Percentiles rank a stretch among this genome's conserved stretches.
These are phyloP conservation scores for Thuidium tamariscinum DNA, from an alignment of 225 moss, liverwort and hornwort genomes.

Conservation along the genomic window DNA sequence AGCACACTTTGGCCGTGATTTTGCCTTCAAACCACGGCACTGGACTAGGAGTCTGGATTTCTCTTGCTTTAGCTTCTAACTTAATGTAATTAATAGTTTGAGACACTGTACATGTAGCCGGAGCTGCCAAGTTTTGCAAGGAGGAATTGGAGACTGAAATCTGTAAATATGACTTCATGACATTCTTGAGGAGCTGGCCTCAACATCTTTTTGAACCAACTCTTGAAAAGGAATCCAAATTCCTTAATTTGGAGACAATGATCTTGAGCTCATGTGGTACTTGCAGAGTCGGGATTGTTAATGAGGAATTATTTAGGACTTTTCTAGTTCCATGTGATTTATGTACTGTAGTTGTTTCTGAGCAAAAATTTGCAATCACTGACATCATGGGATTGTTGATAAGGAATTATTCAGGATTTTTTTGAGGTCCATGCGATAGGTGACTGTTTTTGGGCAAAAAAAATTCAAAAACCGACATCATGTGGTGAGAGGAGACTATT, in stretches of 20 bases:
- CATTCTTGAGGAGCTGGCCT: neutral
- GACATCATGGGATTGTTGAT: neutral
- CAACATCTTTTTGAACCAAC: neutral
- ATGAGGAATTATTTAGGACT: neutral
- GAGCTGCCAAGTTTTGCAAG: neutral
- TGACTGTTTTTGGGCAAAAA: neutral
- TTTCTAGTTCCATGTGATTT: neutral
- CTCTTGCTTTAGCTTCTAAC: slow-evolving; percentile 35
- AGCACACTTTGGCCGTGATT: neutral
- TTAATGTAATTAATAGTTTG: neutral
- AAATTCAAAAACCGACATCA: too few relatives aligned
- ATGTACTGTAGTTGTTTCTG: neutral
- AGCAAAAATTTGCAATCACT: neutral
- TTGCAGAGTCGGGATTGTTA: neutral
- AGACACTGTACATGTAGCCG: neutral
- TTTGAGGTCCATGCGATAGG: neutral
- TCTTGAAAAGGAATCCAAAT: neutral
- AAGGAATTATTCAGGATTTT: too few relatives aligned
- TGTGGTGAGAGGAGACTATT: neutral
- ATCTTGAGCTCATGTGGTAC: neutral
- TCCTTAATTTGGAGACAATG: neutral
- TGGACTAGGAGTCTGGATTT: slow-evolving; percentile 40
- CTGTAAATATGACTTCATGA: neutral
- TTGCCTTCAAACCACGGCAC: neutral
- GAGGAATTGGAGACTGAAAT: neutral